Percentiles rank a stretch among this genome's conserved stretches.
phyloP scores from a whole-genome alignment of 1,284 basidiomycete species.

The Ceratobasidium theobromae region DNA sequence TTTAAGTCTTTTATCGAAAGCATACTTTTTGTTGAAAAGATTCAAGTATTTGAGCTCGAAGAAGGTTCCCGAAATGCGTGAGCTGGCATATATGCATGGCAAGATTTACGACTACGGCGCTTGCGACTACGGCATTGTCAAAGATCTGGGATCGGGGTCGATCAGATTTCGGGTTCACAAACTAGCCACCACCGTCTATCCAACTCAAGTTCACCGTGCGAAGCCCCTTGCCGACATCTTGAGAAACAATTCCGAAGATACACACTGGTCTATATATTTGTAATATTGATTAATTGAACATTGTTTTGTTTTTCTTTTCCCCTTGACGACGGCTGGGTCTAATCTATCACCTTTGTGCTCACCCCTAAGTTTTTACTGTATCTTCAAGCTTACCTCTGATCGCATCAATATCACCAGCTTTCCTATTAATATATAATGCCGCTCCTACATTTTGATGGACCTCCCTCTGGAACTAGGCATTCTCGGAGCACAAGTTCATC shows the following conservation, averaged over 20 bases:
- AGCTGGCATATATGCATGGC: no score
- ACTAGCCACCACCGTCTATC: not conserved
- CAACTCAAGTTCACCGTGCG: not conserved
- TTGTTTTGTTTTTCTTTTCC: not conserved
- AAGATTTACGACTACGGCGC: no score
- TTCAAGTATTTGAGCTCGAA: no score
- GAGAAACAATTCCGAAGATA: not conserved
- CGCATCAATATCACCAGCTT: not conserved
- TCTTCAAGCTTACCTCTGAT: not conserved
- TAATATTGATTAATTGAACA: not conserved
- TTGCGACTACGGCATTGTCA: no score
- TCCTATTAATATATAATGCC: not conserved
- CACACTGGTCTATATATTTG: not conserved
- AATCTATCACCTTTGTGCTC: not conserved
- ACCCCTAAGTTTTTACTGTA: not conserved
- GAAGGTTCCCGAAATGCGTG: no score
- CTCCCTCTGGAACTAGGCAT: not conserved
- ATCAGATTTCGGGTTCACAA: not conserved
- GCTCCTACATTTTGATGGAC: not conserved
- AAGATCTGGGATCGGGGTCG: no score
- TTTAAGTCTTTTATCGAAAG: not conserved
- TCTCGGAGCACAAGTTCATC: constrained; percentile 5
- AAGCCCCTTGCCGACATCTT: not conserved
- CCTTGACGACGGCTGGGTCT: not conserved
- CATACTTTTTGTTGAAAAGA: no score